Percentiles rank a stretch among this genome's conserved stretches.
Evolutionary conservation across 169 alveolate genomes (phyloP).

Genomic region (Plasmodium ovale): DNA sequence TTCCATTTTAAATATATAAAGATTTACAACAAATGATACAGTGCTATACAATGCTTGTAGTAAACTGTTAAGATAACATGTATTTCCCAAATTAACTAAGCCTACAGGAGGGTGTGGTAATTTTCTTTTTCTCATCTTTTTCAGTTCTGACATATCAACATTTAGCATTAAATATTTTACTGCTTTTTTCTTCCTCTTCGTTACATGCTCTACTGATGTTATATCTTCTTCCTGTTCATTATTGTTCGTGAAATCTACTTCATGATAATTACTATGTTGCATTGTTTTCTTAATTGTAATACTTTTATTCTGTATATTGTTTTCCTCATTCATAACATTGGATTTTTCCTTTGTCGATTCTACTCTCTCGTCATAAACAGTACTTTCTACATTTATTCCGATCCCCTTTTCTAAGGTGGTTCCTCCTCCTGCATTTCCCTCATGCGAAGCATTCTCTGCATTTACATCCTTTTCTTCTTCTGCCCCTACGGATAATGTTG

Average conservation of each 20-base stretch:
- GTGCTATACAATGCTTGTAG: slow-evolving; percentile 96
- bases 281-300: too few species aligned
- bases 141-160: slow-evolving; percentile 7
- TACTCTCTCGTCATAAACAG: too few species aligned
- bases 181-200: neutral
- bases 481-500: too few species aligned
- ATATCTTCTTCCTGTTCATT: neutral
- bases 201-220: neutral
- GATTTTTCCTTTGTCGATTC: too few species aligned
- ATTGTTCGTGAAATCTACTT: slow-evolving; percentile 7
- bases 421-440: too few species aligned
- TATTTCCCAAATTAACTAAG: slow-evolving; percentile 93
- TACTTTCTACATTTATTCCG: too few species aligned
- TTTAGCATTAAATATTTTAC: slow-evolving; percentile 51
- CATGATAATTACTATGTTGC: slow-evolving; percentile 15
- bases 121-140: slow-evolving; percentile 39
- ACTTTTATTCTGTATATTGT: too few species aligned
- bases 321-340: too few species aligned
- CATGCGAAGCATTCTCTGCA: too few species aligned
- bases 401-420: too few species aligned
- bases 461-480: too few species aligned
- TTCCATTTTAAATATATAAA: slow-evolving; percentile 33
- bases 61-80: slow-evolving; percentile 96
- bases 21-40: slow-evolving; percentile 79
- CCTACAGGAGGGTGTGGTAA: slow-evolving; percentile 84